Evolutionary conservation across 2,329 filamentous ascomycete species (phyloP), one percentile per base, ranked within the genome.

Genomic region (Fusarium sp.): DNA sequence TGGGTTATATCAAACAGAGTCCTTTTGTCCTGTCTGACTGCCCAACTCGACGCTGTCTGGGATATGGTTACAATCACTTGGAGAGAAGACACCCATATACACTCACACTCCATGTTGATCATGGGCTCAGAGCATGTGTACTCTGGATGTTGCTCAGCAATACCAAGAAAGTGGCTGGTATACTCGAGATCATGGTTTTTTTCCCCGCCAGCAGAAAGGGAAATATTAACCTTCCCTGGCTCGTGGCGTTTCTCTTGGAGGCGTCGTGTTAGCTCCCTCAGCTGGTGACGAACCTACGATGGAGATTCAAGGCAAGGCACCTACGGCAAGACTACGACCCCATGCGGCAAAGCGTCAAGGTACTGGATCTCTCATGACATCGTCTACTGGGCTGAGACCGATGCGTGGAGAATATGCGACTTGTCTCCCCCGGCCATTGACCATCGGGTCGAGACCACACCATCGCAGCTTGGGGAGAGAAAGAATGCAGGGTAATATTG

Each of bases 401-500:
- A 30, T 30, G 28, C 28, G 28, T 30, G 28, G 28, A 44, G 19
- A 20, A 28, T n/a, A 24, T 47, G 15, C 35, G 26, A 26, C 22
- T 22, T 22, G 35, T 30, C 33, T n/a, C 54, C 26, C 47, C 44
- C 19, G n/a, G 24, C 24, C 24, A 24, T 24, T 24, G 24, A 24
- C 48, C 58, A 54, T 45, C 55, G 20, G 44, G 41, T 60, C 39
- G 43, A 56, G 64, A 60, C 60, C 56, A 41, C 55, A 22, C 56
- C 45, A 50, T 60, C 32, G 32, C 35, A 30, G 52, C 48, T 54
- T 37, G 40, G 33, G 33, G 43, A n/a, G 55, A 68, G 62, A 67
- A 56, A 71, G 62, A 67, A 72, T 67, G 62, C 51, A 58, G 50
- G 30, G 20, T 48, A 53, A 62, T 43, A 56, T 58, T 48, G 19